Conservation (phyloP, 2,329 filamentous ascomycete species). For the Exophiala bonariae region DNA sequence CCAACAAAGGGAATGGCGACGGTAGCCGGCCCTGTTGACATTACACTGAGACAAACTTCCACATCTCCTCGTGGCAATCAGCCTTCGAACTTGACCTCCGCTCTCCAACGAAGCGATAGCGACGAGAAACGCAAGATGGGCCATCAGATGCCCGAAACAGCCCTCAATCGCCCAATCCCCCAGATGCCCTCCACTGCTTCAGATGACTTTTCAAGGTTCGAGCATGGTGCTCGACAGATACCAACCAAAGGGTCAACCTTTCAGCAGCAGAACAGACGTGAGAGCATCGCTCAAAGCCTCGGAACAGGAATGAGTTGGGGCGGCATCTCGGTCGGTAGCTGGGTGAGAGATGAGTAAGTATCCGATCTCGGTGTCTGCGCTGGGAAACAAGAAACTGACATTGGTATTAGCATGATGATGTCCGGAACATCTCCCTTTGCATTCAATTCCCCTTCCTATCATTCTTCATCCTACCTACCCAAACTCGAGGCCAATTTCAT, state of each 20-base stretch:
- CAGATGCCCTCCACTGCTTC: constrained; percentile 29
- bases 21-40: constrained; percentile 59
- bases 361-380: background rate
- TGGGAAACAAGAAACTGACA: constrained; percentile 4
- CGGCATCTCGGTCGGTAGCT: constrained; percentile 91
- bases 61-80: constrained; percentile 60
- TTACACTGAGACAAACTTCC: constrained; percentile 57
- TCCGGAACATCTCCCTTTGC: constrained; percentile 91
- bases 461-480: constrained; percentile 93
- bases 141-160: constrained; percentile 16
- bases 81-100: constrained; percentile 63
- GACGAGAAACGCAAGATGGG: constrained; percentile 35
- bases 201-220: constrained; percentile 23
- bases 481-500: constrained; percentile 98
- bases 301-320: constrained; percentile 93
- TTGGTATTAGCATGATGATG: constrained; percentile 76
- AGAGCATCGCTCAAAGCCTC: constrained; percentile 62
- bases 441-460: constrained; percentile 78
- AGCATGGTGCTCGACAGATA: constrained; percentile 58
- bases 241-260: constrained; percentile 52
- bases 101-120: constrained; percentile 53
- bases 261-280: constrained; percentile 51
- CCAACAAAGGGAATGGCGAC: constrained; percentile 38
- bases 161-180: constrained; percentile 22
- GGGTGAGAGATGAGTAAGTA: constrained; percentile 96